These are phyloP conservation scores for Dothideomycetes sp. DNA, from an alignment of 2,329 filamentous ascomycete genomes.

Conservation along the genomic window DNA sequence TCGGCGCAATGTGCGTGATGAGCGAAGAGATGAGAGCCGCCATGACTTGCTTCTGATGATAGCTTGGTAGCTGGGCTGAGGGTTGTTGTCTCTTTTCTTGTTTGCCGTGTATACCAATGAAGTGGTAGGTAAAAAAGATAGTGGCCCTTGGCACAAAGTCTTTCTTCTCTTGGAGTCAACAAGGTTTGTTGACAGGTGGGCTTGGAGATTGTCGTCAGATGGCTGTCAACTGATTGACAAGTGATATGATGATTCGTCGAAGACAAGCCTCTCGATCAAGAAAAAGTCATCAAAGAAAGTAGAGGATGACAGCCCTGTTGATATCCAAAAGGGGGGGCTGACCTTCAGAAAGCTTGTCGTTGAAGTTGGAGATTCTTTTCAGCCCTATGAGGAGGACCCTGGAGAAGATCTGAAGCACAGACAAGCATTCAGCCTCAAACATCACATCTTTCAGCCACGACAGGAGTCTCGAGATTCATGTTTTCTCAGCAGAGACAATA, in stretches of 20 bases:
- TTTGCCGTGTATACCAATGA: background rate
- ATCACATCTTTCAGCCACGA: slow-evolving; percentile 5
- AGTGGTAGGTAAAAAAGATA: background rate
- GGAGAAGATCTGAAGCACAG: too few relatives aligned
- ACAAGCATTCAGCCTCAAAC: too few relatives aligned
- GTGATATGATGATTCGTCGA: too few relatives aligned
- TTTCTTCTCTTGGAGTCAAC: too few relatives aligned
- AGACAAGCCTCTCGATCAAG: too few relatives aligned
- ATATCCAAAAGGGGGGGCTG: too few relatives aligned
- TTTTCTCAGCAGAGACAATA: slow-evolving; percentile 6
- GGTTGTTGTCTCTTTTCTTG: background rate
- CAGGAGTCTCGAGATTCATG: background rate
- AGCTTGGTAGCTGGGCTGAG: background rate
- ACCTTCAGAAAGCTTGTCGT: slow-evolving; percentile 8
- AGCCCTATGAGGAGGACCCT: slow-evolving; percentile 6
- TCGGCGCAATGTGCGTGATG: slow-evolving; percentile 28
- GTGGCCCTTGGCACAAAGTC: slow-evolving; percentile 6
- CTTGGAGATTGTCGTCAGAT: background rate
- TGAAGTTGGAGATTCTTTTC: slow-evolving; percentile 3
- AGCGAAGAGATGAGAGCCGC: slow-evolving; percentile 23
- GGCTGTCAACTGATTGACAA: background rate
- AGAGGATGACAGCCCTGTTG: too few relatives aligned
- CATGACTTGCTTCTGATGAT: background rate
- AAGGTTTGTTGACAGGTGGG: background rate
- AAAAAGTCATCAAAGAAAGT: too few relatives aligned